A percentile compares a stretch with the other conserved stretches of the same genome.
phyloP scores from a whole-genome alignment of 108 stramenopile species.

The Pseudonitzschia pungens region DNA sequence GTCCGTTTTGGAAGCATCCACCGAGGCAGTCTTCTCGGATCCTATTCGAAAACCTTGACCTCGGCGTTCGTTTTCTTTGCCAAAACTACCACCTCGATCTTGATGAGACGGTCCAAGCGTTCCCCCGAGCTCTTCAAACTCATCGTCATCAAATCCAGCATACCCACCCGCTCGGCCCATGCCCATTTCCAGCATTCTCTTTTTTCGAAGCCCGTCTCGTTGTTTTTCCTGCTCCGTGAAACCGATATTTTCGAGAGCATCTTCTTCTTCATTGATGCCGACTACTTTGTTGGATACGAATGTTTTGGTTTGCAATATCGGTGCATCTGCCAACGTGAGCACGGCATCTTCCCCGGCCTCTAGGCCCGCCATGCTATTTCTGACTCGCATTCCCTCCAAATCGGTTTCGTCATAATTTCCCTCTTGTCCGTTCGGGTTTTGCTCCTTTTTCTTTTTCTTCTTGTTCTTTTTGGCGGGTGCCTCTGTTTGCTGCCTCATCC shows the following conservation, averaged over 20 bases:
- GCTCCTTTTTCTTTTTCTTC: slow-evolving; percentile 37
- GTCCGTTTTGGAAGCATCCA: slow-evolving; percentile 30
- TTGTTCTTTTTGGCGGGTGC: slow-evolving; percentile 11
- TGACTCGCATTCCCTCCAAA: slow-evolving; percentile 68
- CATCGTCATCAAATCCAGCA: slow-evolving; percentile 90
- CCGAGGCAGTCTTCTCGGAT: slow-evolving; percentile 13
- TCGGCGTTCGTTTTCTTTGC: slow-evolving; percentile 6
- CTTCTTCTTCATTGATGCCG: slow-evolving; percentile 49
- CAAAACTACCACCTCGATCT: slow-evolving; percentile 23
- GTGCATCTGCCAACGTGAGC: slow-evolving; percentile 70
- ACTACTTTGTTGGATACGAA: slow-evolving; percentile 37
- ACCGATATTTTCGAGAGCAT: slow-evolving; percentile 65
- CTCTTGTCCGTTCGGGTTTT: slow-evolving; percentile 11
- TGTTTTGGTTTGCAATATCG: slow-evolving; percentile 39
- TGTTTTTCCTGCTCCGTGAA: slow-evolving; percentile 41
- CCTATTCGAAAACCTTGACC: slow-evolving; percentile 66
- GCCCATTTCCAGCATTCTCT: slow-evolving; percentile 73
- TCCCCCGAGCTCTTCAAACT: slow-evolving; percentile 88
- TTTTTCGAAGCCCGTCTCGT: slow-evolving; percentile 55
- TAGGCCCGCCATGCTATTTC: slow-evolving; percentile 58
- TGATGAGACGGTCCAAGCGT: slow-evolving; percentile 36
- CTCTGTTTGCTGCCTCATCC: slow-evolving; percentile 41
- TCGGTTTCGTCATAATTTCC: slow-evolving; percentile 56
- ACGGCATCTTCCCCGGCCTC: slow-evolving; percentile 62
- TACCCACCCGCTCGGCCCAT: slow-evolving; percentile 86